phyloP scores from a whole-genome alignment of 805 yeast genomes.

The Cyberlindnera euphorbiae region DNA sequence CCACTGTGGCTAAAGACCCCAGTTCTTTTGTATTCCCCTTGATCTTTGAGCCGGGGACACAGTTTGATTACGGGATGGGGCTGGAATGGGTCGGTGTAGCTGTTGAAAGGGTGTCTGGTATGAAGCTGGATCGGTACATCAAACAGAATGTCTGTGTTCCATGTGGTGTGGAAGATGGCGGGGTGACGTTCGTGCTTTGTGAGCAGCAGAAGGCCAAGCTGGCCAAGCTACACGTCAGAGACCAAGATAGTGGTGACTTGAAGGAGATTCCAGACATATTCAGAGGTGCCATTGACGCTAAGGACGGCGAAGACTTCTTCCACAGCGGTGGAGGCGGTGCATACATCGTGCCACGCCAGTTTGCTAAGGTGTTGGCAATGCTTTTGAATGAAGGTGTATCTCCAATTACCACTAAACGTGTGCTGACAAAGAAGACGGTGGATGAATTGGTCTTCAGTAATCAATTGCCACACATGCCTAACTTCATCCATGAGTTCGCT shows the following conservation, averaged over 20 bases:
- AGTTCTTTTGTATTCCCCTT: slow-evolving; percentile 21
- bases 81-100: slow-evolving; percentile 36
- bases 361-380: slow-evolving; percentile 33
- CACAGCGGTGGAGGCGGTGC: slow-evolving; percentile 42
- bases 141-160: slow-evolving; percentile 27
- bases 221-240: slow-evolving; percentile 24
- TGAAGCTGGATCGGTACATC: slow-evolving; percentile 27
- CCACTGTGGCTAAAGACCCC: slow-evolving; percentile 8
- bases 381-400: slow-evolving; percentile 38
- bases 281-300: slow-evolving; percentile 1
- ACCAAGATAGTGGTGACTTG: slow-evolving; percentile 11
- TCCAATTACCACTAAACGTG: slow-evolving; percentile 28
- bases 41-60: slow-evolving; percentile 34
- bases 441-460: slow-evolving; percentile 27
- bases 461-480: slow-evolving; percentile 29
- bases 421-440: slow-evolving; percentile 30
- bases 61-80: slow-evolving; percentile 31
- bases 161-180: slow-evolving; percentile 22
- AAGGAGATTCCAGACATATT: slow-evolving; percentile 10
- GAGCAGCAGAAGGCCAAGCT: slow-evolving; percentile 17
- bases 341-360: slow-evolving; percentile 36
- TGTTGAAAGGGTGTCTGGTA: slow-evolving; percentile 27
- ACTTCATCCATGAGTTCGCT: slow-evolving; percentile 4
- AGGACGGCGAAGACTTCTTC: slow-evolving; percentile 9
- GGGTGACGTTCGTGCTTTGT: slow-evolving; percentile 25